phyloP scores from a whole-genome alignment of 2,329 filamentous ascomycete species.

The Teratosphaeria pseudoeucalypti region DNA sequence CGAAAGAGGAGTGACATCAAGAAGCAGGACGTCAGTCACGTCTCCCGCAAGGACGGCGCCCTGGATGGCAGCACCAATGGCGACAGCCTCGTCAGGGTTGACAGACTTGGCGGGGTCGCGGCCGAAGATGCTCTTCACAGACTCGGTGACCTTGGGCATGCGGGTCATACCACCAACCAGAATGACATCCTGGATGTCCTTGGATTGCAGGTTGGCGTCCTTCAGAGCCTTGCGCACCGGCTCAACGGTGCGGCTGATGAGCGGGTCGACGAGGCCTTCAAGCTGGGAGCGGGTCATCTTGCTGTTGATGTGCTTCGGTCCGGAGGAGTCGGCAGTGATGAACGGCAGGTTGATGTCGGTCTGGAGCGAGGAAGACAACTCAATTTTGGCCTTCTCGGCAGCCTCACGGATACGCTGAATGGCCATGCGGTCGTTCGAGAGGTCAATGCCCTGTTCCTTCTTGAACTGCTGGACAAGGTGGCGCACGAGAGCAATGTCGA shows the following conservation, averaged over 20 bases:
- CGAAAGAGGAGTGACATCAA: conserved; percentile 91
- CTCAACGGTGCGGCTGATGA: conserved; percentile 77
- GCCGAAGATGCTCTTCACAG: conserved; percentile 92
- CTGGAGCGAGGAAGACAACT: conserved; percentile 86
- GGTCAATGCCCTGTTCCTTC: conserved; percentile 85
- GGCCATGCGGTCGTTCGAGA: conserved; percentile 89
- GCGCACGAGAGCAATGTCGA: conserved; percentile 88
- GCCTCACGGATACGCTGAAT: conserved; percentile 98
- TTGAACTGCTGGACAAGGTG: conserved; percentile 94
- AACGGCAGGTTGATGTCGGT: conserved; percentile 98
- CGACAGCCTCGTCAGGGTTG: conserved; percentile 96
- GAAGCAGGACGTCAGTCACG: conserved; percentile 87
- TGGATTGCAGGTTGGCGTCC: conserved; percentile 81
- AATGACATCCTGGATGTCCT: conserved; percentile 95
- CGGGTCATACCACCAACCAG: conserved; percentile 98
- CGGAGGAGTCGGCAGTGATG: conserved; percentile 91
- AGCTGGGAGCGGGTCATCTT: conserved; percentile 90
- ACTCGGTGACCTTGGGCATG: conserved; percentile 97
- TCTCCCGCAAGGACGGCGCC: conserved; percentile 94
- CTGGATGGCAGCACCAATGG: conserved; percentile 94
- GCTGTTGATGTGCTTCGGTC: conserved; percentile 95
- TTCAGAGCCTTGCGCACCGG: conserved; percentile 95
- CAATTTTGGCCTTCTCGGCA: conserved; percentile 98
- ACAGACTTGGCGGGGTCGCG: conserved; percentile 96
- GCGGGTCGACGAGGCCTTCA: conserved; percentile 81